Evolutionary conservation across 1,284 basidiomycete genomes (phyloP).

Genomic region (Phlebopus sp.): DNA sequence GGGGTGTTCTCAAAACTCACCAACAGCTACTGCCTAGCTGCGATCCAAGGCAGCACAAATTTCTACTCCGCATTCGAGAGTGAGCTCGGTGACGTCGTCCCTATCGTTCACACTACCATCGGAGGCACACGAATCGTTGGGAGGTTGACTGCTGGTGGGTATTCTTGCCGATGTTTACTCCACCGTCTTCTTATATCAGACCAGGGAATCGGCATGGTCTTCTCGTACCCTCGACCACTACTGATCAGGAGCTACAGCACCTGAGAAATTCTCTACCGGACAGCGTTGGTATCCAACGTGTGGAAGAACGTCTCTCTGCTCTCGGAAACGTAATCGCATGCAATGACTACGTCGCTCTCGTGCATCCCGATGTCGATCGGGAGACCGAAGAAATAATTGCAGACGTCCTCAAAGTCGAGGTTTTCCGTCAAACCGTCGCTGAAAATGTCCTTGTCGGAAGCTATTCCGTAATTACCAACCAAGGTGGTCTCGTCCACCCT

Average conservation of each 20-base stretch:
- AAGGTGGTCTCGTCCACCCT: slow-evolving; percentile 96
- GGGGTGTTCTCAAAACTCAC: slow-evolving; percentile 95
- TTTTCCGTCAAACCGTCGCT: slow-evolving; percentile 97
- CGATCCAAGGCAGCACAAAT: slow-evolving; percentile 94
- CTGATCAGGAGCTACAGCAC: slow-evolving; percentile 98
- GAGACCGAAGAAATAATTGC: slow-evolving; percentile 99
- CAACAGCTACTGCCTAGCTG: slow-evolving; percentile 92
- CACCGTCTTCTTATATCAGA: not conserved
- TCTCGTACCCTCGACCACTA: slow-evolving; percentile 93
- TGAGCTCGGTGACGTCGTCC: slow-evolving; percentile 91
- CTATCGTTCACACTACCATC: slow-evolving; percentile 96
- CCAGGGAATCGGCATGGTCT: slow-evolving; percentile 90
- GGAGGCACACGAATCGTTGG: slow-evolving; percentile 95
- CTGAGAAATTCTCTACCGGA: slow-evolving; percentile 96
- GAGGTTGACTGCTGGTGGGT: slow-evolving; percentile 82
- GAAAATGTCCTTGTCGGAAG: slow-evolving; percentile 96
- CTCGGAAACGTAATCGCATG: slow-evolving; percentile 98
- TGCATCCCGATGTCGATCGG: slow-evolving; percentile 96
- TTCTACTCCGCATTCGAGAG: slow-evolving; percentile 98
- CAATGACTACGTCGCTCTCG: slow-evolving; percentile 97
- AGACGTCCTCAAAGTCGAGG: slow-evolving; percentile 98
- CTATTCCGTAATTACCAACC: slow-evolving; percentile 93
- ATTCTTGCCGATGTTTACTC: not conserved
- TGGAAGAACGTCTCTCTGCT: slow-evolving; percentile 95
- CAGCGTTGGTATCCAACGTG: slow-evolving; percentile 86